Evolutionary conservation across 345 rosid genomes (phyloP), one percentile per base, ranked within the genome.

Genomic region (Hevea brasiliensis): DNA sequence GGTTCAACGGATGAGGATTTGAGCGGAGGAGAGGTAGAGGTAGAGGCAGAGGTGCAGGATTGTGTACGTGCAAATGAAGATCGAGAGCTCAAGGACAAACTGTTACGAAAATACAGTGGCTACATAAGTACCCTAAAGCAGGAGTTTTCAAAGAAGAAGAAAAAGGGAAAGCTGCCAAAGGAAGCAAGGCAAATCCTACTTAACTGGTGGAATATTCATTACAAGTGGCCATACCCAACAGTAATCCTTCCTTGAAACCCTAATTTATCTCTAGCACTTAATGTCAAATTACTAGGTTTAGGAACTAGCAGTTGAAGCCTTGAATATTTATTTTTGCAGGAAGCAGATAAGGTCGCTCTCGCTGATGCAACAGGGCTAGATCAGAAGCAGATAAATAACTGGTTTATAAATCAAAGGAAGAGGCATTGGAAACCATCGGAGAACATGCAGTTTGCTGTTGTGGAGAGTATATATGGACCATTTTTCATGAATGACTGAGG

Each of bases 381-480:
- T 68, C 90, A 83, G 85, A 87, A 80, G 45, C 90, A 87, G 82
- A 84, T 87, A n/a, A 87, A 83, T 81, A 87, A 87, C 64, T 87
- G 90, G 90, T 87, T 87, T 56, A 87, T 87, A 35, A 87, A 87
- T 59, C 90, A 85, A 74, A 76, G 90, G 81, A 87, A 87, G 71
- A 82, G 91, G 6, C 91, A 87, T 59, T 87, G 91, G 91, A 87
- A 82, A 67, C 87, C 89, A 3, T 77, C 87, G 0, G 91, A 85
- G 72, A 67, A 77, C 79, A 77, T 76, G 91, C 89, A 85, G 53
- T 70, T 76, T n/a, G 35, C 81, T 47, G 79, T 85, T 50, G 81
- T 81, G 81, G 86, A 87, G 72, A 76, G 80, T 70, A 74, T 80
- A 1, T 80, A 71, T 59, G 87, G 84, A 20, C 77, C 85, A 0